Evolutionary conservation across 139 green algal species (phyloP).

Genomic region (Ettlia oleoabundans): DNA sequence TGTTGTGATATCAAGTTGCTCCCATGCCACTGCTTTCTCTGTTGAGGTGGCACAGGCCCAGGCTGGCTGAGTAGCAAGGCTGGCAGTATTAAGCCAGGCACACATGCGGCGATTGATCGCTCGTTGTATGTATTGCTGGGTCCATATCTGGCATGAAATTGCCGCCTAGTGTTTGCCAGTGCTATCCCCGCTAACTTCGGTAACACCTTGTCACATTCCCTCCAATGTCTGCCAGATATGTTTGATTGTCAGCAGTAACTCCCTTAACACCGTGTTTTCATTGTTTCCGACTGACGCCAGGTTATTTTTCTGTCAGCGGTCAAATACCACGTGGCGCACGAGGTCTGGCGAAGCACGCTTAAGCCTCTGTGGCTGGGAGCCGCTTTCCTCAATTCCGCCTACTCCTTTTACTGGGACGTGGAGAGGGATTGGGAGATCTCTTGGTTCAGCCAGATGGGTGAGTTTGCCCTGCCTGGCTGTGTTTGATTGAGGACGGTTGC

Average conservation of each 20-base stretch:
- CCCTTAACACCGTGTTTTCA: neutral
- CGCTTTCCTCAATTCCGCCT: conserved; percentile 84
- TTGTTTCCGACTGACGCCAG: neutral
- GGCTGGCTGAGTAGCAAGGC: too few relatives aligned
- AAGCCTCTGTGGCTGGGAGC: conserved; percentile 80
- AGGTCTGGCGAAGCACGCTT: conserved; percentile 50
- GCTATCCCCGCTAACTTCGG: too few relatives aligned
- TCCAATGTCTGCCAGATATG: neutral
- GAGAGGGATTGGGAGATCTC: conserved; percentile 95
- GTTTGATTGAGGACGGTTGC: too few relatives aligned
- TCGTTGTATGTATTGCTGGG: too few relatives aligned
- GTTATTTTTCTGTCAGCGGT: conserved; percentile 82
- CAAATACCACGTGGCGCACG: conserved; percentile 74
- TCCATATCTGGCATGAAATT: too few relatives aligned
- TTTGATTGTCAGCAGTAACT: too few relatives aligned
- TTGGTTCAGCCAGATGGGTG: conserved; percentile 58
- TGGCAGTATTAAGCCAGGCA: too few relatives aligned
- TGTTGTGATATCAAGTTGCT: neutral
- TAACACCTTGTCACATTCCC: too few relatives aligned
- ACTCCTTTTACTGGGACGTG: conserved; percentile 97
- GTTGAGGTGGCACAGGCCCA: too few relatives aligned
- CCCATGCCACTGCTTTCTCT: too few relatives aligned
- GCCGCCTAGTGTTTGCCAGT: too few relatives aligned
- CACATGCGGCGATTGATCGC: too few relatives aligned
- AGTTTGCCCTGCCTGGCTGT: neutral